Evolutionary conservation across 306 rosid species (phyloP).

Genomic region (Medicago ruthenica): DNA sequence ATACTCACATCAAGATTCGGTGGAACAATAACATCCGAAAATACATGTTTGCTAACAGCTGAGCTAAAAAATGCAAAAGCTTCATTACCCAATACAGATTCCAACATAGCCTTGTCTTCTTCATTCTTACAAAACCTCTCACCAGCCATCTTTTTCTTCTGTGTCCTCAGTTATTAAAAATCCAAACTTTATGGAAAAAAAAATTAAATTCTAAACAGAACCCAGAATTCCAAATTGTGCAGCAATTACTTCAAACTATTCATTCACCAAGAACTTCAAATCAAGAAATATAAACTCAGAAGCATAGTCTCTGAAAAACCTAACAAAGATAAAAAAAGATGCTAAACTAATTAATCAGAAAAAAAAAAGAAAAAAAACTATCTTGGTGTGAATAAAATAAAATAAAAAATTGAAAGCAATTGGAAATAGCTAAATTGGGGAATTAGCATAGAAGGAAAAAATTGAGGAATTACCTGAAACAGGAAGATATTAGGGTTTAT

Average conservation of each 20-base stretch:
- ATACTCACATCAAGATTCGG: constrained; percentile 51
- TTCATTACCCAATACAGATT: constrained; percentile 80
- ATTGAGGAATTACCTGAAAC: constrained; percentile 21
- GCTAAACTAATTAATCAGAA: neutral
- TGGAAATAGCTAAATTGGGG: neutral
- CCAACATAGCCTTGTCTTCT: constrained; percentile 77
- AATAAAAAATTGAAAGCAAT: too few species aligned
- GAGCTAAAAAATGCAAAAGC: constrained; percentile 75
- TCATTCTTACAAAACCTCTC: constrained; percentile 77
- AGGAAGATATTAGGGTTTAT: neutral
- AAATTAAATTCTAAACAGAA: neutral
- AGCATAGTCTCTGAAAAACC: constrained; percentile 22
- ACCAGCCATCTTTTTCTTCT: constrained; percentile 58
- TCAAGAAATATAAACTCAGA: constrained; percentile 14
- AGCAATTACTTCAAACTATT: constrained; percentile 6
- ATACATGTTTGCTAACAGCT: constrained; percentile 60
- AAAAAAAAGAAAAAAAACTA: too few species aligned
- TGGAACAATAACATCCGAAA: constrained; percentile 55
- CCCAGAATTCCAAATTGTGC: neutral
- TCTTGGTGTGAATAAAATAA: too few species aligned
- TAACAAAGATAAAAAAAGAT: constrained; percentile 16
- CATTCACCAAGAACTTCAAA: constrained; percentile 27
- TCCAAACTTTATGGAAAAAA: neutral
- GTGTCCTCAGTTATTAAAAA: constrained; percentile 30
- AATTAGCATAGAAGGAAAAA: neutral